Base-by-base conservation (phyloP, 2,329 filamentous ascomycete genomes). In the Nothophoma quercina region DNA sequence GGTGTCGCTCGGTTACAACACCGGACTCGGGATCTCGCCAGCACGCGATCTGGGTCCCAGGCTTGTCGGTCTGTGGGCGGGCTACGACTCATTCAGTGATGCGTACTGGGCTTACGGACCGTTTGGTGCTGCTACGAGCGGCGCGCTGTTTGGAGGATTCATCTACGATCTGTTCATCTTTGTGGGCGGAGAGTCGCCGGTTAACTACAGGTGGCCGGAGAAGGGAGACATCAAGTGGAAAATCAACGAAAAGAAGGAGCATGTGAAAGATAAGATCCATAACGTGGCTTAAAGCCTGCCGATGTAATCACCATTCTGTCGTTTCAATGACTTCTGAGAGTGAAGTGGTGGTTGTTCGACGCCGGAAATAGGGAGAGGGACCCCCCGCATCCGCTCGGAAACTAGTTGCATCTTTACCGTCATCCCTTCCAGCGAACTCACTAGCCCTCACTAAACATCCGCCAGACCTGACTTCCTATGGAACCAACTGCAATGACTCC, bases 21-120 rank as follows among this genome's bases (percentile, higher is more conserved):
- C 63, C 4, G 68, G 69, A 26, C 57, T 68, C 6, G 70, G 87
- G 9, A 88, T 90, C 56, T 90, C 89, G 60, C 74, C 88, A 33
- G 88, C 87, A 18, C 82, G 88, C 69, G 88, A 91, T 62, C 87
- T 90, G 64, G 87, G 87, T 0, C 88, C 88, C 2, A 78, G 88
- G n/a, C 75, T 90, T 21, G 82, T 88, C 53, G 83, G 83, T 1
- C 88, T 85, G 65, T 84, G 85, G 71, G 69, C 89, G 43, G 88
- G 88, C 1, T 91, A 91, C 65, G 72, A 85, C 43, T 62, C 68
- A 0, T 72, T 72, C 38, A 52, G 46, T 5, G 58, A 32, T 12
- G 58, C 59, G 1, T 72, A 69, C 46, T 71, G 68, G 67, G 64
- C 62, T 0, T 68, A 65, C 36, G 69, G 69, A 1, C 62, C 63